These are phyloP conservation scores for Pelargonium nanum DNA, from an alignment of 345 rosid species.

Conservation along the genomic window DNA sequence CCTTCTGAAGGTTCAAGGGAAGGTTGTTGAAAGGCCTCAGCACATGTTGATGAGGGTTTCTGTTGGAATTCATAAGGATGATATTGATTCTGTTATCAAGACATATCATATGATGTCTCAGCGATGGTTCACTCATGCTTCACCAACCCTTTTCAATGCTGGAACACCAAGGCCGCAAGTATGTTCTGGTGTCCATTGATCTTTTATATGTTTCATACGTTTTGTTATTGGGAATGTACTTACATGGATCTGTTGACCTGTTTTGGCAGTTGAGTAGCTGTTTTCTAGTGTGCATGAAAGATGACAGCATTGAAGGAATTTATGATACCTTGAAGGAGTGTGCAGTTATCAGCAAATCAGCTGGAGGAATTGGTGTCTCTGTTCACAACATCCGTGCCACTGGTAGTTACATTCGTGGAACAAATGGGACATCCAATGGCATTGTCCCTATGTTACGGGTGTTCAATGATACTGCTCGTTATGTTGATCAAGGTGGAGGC, in stretches of 20 bases:
- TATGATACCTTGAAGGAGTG: constrained; percentile 90
- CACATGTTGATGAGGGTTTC: constrained; percentile 96
- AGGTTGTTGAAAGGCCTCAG: constrained; percentile 81
- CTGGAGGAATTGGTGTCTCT: constrained; percentile 90
- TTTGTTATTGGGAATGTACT: neutral
- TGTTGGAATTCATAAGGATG: constrained; percentile 78
- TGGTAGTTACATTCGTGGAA: constrained; percentile 68
- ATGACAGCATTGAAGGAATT: constrained; percentile 87
- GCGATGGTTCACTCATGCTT: constrained; percentile 93
- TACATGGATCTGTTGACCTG: neutral
- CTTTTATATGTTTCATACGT: neutral
- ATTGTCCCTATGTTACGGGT: constrained; percentile 76
- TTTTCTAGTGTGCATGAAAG: constrained; percentile 85
- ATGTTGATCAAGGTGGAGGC: constrained; percentile 89
- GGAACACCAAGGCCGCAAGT: constrained; percentile 93
- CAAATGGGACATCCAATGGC: constrained; percentile 78
- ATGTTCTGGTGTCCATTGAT: neutral
- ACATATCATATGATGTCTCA: constrained; percentile 94
- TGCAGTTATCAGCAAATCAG: constrained; percentile 91
- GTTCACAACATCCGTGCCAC: constrained; percentile 76
- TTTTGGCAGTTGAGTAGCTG: constrained; percentile 74
- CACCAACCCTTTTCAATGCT: constrained; percentile 86
- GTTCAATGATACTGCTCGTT: constrained; percentile 79
- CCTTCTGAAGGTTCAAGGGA: constrained; percentile 75
- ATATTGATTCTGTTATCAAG: constrained; percentile 56